Evolutionary conservation across 2,329 filamentous ascomycete genomes (phyloP).

Genomic region (Calonectria multiphialidica): DNA sequence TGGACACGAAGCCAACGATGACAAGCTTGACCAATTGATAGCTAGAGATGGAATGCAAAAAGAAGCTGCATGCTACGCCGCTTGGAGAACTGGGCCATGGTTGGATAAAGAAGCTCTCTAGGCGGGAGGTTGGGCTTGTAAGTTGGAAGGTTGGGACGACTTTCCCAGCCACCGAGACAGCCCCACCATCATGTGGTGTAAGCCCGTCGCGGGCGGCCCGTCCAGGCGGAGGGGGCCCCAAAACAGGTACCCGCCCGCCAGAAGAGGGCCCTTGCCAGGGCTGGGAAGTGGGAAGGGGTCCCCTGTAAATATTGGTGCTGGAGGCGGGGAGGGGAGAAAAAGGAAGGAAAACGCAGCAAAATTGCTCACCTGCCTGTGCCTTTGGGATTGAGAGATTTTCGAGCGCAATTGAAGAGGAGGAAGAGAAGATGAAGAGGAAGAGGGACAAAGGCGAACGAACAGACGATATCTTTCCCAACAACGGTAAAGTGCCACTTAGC

Average conservation of each 20-base stretch:
- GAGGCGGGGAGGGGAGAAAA: background rate
- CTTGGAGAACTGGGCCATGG: constrained; percentile 47
- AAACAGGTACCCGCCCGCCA: constrained; percentile 7
- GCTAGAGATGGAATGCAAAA: constrained; percentile 46
- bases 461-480: background rate
- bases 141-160: constrained; percentile 41
- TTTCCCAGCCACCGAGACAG: constrained; percentile 41
- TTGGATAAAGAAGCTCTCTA: constrained; percentile 45
- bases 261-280: background rate
- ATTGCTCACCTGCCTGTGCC: background rate
- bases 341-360: background rate
- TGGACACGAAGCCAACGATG: constrained; percentile 28
- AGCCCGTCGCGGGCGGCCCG: constrained; percentile 21
- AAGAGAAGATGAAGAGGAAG: background rate
- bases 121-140: constrained; percentile 44
- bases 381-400: background rate
- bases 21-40: constrained; percentile 50
- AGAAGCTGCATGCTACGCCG: constrained; percentile 46
- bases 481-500: constrained; percentile 3
- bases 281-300: background rate
- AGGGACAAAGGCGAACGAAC: background rate
- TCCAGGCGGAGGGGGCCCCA: constrained; percentile 10
- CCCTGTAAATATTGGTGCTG: constrained; percentile 5
- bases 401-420: background rate
- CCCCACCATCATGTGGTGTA: constrained; percentile 32